phyloP scores from a whole-genome alignment of 2,329 filamentous ascomycete genomes.

The Metarhizium album region DNA sequence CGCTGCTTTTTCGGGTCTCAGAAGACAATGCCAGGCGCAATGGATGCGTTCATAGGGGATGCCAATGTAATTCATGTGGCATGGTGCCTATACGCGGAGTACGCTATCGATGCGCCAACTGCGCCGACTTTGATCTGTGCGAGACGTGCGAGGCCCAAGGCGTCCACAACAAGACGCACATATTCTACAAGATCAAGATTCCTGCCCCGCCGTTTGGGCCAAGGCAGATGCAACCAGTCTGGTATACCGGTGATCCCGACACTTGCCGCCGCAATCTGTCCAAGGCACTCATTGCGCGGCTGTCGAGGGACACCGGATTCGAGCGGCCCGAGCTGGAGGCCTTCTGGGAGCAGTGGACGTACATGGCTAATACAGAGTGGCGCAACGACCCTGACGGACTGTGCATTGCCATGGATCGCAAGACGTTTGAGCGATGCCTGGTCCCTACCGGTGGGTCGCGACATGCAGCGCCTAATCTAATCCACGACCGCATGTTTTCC shows the following conservation, averaged over 20 bases:
- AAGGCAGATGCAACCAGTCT: constrained; percentile 68
- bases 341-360: constrained; percentile 94
- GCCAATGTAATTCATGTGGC: constrained; percentile 83
- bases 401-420: constrained; percentile 75
- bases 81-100: constrained; percentile 83
- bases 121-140: constrained; percentile 90
- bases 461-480: constrained; percentile 71
- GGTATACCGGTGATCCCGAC: constrained; percentile 81
- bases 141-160: constrained; percentile 78
- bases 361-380: constrained; percentile 81
- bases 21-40: constrained; percentile 84
- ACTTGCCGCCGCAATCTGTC: constrained; percentile 58
- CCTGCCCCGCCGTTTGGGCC: constrained; percentile 78
- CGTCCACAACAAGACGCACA: constrained; percentile 76
- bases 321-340: constrained; percentile 84
- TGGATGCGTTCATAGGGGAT: constrained; percentile 84
- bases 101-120: constrained; percentile 90
- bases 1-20: constrained; percentile 80
- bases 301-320: constrained; percentile 63
- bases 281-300: constrained; percentile 52
- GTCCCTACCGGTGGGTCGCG: constrained; percentile 74
- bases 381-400: constrained; percentile 68
- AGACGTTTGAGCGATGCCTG: constrained; percentile 85
- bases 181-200: constrained; percentile 93
- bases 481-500: constrained; percentile 92